Evolutionary conservation across 176 grass and related monocot species (phyloP), one percentile per base, ranked within the genome.

Genomic region (Triticum urartu): DNA sequence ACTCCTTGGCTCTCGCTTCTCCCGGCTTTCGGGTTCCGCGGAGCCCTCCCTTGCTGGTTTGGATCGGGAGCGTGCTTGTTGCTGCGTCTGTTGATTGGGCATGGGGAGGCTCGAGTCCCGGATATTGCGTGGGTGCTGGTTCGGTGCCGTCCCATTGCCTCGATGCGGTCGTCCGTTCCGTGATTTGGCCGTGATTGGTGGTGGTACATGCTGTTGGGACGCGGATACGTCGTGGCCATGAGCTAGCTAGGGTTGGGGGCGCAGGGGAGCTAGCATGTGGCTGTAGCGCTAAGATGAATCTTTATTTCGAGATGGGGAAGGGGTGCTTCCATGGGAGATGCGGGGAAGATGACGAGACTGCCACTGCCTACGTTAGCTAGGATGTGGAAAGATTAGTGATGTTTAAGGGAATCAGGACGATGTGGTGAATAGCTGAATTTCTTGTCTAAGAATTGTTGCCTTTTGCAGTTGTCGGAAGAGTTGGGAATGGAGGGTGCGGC

Each of bases 401-500:
- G 1, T 36, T 68, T 8, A 4, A 38, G 32, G 18, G 15, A 35
- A 36, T 21, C 17, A 20, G 66, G 32, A 68, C 7, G 4, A 11
- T 11, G 21, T 24, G 36, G 0, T 22, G 5, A 6, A 11, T 24
- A 21, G 9, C 68, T 0, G 6, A 21, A 42, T 42, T 42, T 24
- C 6, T 42, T 7, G 26, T 54, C 3, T 81, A 45, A 80, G 0
- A 60, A 4, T 43, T 64, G 5, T 77, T 48, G 1, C 6, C 35
- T 61, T 35, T 9, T 77, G 88, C 70, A 89, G 88, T 11, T 36
- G 3, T 1, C 6, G 50, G 26, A 2, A 68, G 34, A 47, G 4
- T 34, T n/a, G 24, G 24, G 67, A 66, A 94, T 85, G 90, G 73
- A 76, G 45, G 85, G 77, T 56, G 30, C 62, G 21, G 75, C 63